These are phyloP conservation scores for Zygoascus biomembranicola DNA, from an alignment of 805 yeast genomes.

Conservation along the genomic window DNA sequence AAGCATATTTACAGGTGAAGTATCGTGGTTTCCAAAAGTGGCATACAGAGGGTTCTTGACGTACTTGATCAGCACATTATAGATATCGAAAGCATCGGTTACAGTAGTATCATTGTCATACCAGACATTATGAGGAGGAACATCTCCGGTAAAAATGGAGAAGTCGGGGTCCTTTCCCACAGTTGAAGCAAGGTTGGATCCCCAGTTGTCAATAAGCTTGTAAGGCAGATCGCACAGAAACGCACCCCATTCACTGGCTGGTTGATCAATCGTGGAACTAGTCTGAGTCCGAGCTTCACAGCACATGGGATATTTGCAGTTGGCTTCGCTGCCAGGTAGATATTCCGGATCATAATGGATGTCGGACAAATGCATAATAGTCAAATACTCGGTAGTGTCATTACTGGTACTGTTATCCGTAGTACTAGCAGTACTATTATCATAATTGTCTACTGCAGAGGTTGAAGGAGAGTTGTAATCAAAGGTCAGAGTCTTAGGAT, in stretches of 20 bases:
- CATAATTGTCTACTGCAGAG: not conserved
- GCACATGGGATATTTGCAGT: constrained; percentile 3
- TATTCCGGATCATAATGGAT: constrained; percentile 1
- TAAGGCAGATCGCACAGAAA: not conserved
- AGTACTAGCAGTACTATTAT: not conserved
- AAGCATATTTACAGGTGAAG: not conserved
- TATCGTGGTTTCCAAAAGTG: constrained; percentile 1
- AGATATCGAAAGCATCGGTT: not conserved
- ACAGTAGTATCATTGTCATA: constrained; percentile 1
- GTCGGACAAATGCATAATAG: not conserved
- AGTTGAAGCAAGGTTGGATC: not conserved
- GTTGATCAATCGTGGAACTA: not conserved
- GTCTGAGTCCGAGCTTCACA: constrained; percentile 2
- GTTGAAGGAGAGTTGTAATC: not conserved
- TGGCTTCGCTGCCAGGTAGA: not conserved
- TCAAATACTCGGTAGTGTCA: not conserved
- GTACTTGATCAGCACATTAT: not conserved
- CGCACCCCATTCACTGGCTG: not conserved
- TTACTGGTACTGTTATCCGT: not conserved
- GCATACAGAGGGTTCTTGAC: constrained; percentile 1
- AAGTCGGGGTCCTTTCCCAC: constrained; percentile 2
- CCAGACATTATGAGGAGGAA: not conserved
- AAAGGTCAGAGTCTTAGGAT: not conserved
- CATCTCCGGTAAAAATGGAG: not conserved
- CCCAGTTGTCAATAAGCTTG: not conserved